phyloP scores from a whole-genome alignment of 129 eudicot species.

The Tanacetum coccineum region DNA sequence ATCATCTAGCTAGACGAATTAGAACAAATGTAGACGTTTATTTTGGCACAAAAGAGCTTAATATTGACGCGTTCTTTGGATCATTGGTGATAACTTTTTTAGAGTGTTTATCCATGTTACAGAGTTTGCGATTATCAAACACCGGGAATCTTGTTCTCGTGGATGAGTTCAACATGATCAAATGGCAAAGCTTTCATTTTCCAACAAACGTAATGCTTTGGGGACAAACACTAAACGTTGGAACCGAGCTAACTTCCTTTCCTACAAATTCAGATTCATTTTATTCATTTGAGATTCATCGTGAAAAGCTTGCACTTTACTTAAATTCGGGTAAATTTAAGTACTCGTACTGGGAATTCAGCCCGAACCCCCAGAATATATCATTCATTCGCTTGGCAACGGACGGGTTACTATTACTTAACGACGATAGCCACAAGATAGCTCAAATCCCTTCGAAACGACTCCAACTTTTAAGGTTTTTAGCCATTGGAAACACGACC shows the following conservation, averaged over 20 bases:
- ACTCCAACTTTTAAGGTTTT: conserved; percentile 45
- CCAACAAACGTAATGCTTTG: conserved; percentile 81
- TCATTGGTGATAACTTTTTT: not conserved
- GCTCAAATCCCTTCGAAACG: conserved; percentile 41
- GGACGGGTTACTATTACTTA: conserved; percentile 48
- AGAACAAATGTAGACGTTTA: too few relatives aligned
- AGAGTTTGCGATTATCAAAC: conserved; percentile 57
- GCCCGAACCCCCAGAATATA: conserved; percentile 45
- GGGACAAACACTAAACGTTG: conserved; percentile 77
- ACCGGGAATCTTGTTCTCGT: conserved; percentile 75
- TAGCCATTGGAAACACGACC: conserved; percentile 52
- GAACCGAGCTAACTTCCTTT: conserved; percentile 64
- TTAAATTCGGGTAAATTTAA: conserved; percentile 50
- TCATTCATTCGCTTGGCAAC: conserved; percentile 60
- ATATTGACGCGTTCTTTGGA: not conserved
- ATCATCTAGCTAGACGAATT: too few relatives aligned
- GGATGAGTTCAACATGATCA: conserved; percentile 47
- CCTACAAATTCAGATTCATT: conserved; percentile 43
- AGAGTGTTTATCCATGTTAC: conserved; percentile 23
- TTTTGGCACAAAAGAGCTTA: not conserved
- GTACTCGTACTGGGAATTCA: conserved; percentile 87
- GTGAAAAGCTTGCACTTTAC: conserved; percentile 63
- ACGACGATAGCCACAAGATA: conserved; percentile 37
- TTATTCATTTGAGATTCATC: conserved; percentile 72
- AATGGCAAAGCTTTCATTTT: conserved; percentile 96